Conservation (phyloP, 306 rosid genomes). For the Trifolium subterraneum region DNA sequence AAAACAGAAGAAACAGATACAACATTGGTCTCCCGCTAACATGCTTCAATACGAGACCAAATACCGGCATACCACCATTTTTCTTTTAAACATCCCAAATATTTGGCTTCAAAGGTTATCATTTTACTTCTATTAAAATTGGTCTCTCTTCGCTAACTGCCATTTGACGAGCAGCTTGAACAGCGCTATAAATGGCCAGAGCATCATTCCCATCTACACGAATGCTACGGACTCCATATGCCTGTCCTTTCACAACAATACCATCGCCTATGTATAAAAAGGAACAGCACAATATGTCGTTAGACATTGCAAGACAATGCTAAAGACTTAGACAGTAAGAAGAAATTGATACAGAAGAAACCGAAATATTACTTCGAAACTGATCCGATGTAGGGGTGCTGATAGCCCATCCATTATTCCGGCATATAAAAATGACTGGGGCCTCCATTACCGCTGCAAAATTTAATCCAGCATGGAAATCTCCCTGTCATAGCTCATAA, state of each 20-base stretch:
- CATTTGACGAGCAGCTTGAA: slow-evolving; percentile 82
- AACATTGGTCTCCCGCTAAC: slow-evolving; percentile 30
- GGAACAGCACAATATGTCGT: slow-evolving; percentile 31
- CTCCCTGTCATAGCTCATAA: slow-evolving; percentile 66
- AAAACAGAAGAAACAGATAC: slow-evolving; percentile 40
- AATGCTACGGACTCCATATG: slow-evolving; percentile 83
- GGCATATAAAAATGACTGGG: slow-evolving; percentile 89
- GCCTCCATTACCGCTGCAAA: slow-evolving; percentile 93
- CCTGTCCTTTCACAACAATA: slow-evolving; percentile 76
- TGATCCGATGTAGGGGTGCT: slow-evolving; percentile 95
- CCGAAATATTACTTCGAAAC: slow-evolving; percentile 70
- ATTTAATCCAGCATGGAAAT: slow-evolving; percentile 92
- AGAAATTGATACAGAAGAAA: slow-evolving; percentile 20
- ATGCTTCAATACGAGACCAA: slow-evolving; percentile 24
- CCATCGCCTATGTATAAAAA: slow-evolving; percentile 78
- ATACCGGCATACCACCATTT: not conserved
- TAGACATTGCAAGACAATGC: slow-evolving; percentile 33
- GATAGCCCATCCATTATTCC: slow-evolving; percentile 99
- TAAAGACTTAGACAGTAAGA: slow-evolving; percentile 14
- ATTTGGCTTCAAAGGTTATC: slow-evolving; percentile 20
- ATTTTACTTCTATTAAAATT: slow-evolving; percentile 78
- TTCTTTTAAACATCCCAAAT: slow-evolving; percentile 10
- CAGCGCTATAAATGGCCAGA: slow-evolving; percentile 78
- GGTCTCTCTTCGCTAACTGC: slow-evolving; percentile 79
- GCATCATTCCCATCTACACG: slow-evolving; percentile 96